These are phyloP conservation scores for Schwanniomyces vanrijiae DNA, from an alignment of 805 yeast species.

Conservation along the genomic window DNA sequence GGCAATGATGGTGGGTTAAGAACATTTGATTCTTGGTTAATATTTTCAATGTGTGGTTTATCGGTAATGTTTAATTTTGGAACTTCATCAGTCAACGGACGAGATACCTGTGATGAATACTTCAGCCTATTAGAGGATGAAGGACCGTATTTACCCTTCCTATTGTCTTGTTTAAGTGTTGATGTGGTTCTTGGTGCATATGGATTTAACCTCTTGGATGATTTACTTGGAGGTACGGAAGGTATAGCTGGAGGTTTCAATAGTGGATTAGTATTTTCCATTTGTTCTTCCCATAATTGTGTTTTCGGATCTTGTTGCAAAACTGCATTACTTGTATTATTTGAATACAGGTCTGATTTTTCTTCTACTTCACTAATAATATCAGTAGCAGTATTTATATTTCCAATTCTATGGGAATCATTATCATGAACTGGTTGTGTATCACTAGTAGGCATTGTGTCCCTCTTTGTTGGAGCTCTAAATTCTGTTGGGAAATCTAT, in stretches of 20 bases:
- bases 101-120: constrained; percentile 10
- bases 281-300: background rate
- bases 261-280: background rate
- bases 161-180: constrained; percentile 10
- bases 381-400: background rate
- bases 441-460: background rate
- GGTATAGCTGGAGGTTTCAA: background rate
- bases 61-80: constrained; percentile 11
- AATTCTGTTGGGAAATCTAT: constrained; percentile 30
- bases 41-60: constrained; percentile 10
- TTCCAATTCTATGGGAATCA: background rate
- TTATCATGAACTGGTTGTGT: background rate
- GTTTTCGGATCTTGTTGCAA: background rate
- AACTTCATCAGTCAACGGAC: background rate
- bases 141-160: constrained; percentile 28
- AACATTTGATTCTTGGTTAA: background rate
- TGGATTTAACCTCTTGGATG: constrained; percentile 22
- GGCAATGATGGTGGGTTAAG: background rate
- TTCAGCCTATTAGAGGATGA: constrained; percentile 9
- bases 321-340: background rate
- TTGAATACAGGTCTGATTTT: background rate
- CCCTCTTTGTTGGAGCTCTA: constrained; percentile 13
- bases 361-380: background rate
- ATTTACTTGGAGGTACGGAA: background rate
- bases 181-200: constrained; percentile 33